phyloP scores from a whole-genome alignment of 2,329 filamentous ascomycete species.

The Lecanicillium sp. region DNA sequence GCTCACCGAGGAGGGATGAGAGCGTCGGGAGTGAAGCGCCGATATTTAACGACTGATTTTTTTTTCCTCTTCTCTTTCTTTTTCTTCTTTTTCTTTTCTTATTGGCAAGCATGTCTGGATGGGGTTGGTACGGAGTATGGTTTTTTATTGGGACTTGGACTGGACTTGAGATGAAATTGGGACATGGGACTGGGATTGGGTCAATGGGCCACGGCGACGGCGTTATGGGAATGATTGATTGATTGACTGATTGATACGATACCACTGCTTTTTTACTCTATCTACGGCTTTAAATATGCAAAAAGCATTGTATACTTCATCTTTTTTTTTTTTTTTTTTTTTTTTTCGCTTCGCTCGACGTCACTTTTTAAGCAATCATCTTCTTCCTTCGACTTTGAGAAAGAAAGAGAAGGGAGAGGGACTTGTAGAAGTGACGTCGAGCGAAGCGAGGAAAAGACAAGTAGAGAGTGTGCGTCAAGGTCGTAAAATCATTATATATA shows the following conservation, averaged over 20 bases:
- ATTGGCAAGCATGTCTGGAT: not conserved
- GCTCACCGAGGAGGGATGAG: not conserved
- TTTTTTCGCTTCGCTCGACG: not conserved
- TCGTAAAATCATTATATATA: no score
- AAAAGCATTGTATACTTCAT: no score
- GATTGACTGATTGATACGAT: conserved; percentile 1
- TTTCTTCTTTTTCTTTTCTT: not conserved
- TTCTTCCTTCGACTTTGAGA: no score
- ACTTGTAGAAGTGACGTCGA: not conserved
- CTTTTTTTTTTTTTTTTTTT: not conserved
- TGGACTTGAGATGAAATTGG: not conserved
- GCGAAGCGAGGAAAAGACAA: not conserved
- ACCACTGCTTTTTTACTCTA: conserved; percentile 1
- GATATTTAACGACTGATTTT: no score
- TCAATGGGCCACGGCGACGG: not conserved
- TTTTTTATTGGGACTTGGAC: not conserved
- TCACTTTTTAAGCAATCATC: no score
- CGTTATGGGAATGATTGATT: not conserved
- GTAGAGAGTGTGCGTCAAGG: no score
- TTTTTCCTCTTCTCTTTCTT: not conserved
- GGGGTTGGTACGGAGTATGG: not conserved
- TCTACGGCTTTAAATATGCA: no score
- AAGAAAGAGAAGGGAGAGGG: not conserved
- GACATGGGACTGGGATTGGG: not conserved
- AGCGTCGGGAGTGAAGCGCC: conserved; percentile 6